A percentile compares a stretch with the other conserved stretches of the same genome.
Conservation (phyloP, 495 filamentous ascomycete species). For the Tetracladium marchalianum region DNA sequence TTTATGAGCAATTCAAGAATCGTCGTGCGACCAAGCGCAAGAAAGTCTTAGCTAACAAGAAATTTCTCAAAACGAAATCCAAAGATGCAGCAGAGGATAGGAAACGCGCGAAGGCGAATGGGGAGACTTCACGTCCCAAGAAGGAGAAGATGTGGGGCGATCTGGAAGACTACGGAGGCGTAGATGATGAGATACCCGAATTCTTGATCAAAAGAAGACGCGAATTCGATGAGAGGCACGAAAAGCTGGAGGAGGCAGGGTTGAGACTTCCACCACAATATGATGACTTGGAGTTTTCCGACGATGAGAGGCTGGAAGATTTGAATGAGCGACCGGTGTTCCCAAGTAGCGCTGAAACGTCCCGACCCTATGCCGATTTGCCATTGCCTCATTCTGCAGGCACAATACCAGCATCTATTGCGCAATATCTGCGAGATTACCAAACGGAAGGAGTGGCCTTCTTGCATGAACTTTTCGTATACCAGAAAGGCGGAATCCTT, state of each 20-base stretch:
- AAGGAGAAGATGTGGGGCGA: conserved; percentile 11
- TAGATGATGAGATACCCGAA: conserved; percentile 29
- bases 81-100: conserved; percentile 12
- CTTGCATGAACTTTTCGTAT: conserved; percentile 82
- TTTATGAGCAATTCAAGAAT: conserved; percentile 23
- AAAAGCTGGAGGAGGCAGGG: conserved; percentile 53
- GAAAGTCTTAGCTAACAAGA: conserved; percentile 15
- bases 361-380: conserved; percentile 63
- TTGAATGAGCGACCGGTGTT: conserved; percentile 65
- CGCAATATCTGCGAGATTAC: conserved; percentile 87
- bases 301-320: conserved; percentile 58
- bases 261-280: conserved; percentile 73
- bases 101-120: conserved; percentile 7
- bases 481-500: conserved; percentile 83
- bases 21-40: conserved; percentile 18
- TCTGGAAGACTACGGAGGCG: conserved; percentile 18
- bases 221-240: conserved; percentile 45
- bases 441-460: conserved; percentile 82
- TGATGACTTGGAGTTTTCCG: conserved; percentile 76
- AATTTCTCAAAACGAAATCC: conserved; percentile 18
- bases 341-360: conserved; percentile 44
- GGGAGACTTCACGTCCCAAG: conserved; percentile 6
- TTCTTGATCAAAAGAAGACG: conserved; percentile 42
- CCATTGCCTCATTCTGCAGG: conserved; percentile 67
- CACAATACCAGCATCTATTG: conserved; percentile 79